Base-by-base conservation (phyloP, 106 monocot genomes). In the Platanthera zijinensis region DNA sequence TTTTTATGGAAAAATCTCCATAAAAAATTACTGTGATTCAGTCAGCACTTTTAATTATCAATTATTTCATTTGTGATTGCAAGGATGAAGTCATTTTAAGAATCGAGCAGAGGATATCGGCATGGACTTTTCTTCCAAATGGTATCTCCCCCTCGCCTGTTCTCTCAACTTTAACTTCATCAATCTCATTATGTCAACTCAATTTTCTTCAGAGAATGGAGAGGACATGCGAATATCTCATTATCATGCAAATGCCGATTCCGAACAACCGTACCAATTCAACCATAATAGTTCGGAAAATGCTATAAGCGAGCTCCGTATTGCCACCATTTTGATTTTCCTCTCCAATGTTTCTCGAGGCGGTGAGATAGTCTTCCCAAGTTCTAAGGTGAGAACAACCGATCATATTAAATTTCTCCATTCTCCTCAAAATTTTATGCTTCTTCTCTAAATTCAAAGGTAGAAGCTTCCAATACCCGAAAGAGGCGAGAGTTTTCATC, bases 81-180 rank as follows among this genome's bases (percentile, higher is more conserved):
- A 73, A 93, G 90, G 90, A 93, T 82, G 84, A 82, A 72, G 67
- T 83, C 57, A 75, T 93, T 66, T 73, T 76, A 69, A 88, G 75
- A 72, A 90, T 93, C 72, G 88, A 93, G 68, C 81, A 86, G 78
- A 90, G 88, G 79, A 86, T 88, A 76, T 80, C 90, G 64, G 50
- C 82, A 47, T 86, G 88, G 90, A 94, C 90, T 13, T 84, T 94
- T 81, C 88, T 94, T 78, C 93, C 90, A 57, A 82, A 83, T 83
- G 90, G 88, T 90, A 80, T 25, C 47, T 51, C 6, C 4, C 53
- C 54, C 47, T 51, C 6, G 2, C 53, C 54, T 51, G 8, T 61
- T n/a, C 7, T 50, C 18, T 3, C 15, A 15, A 15, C 22, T 13
- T 54, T 48, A 5, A 50, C 15, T 15, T 69, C 0, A 48, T 25